These are phyloP conservation scores for Neonectria magnoliae DNA, from an alignment of 2,329 filamentous ascomycete species.

Conservation along the genomic window DNA sequence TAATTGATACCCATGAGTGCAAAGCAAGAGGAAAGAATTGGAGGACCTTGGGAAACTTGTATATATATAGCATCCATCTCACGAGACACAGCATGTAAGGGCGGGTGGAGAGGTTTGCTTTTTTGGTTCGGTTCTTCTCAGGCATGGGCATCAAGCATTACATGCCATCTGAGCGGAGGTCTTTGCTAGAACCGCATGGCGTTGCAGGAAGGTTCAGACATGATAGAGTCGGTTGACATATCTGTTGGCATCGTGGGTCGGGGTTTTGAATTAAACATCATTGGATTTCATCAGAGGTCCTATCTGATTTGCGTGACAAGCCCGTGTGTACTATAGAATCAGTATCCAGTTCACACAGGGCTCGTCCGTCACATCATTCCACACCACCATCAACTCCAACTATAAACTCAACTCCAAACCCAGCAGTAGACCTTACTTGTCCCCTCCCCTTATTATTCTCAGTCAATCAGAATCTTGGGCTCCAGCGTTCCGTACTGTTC, in stretches of 20 bases:
- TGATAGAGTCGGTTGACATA: slow-evolving; percentile 11
- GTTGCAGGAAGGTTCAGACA: slow-evolving; percentile 13
- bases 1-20: slow-evolving; percentile 1
- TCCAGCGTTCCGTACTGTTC: slow-evolving; percentile 85
- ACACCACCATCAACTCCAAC: not conserved
- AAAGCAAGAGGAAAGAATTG: not conserved
- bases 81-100: slow-evolving; percentile 11
- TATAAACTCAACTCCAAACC: not conserved
- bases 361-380: slow-evolving; percentile 1
- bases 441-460: not conserved
- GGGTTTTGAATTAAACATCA: slow-evolving; percentile 7
- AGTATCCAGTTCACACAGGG: not conserved
- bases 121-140: slow-evolving; percentile 2
- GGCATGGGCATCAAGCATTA: not conserved
- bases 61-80: slow-evolving; percentile 21
- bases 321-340: not conserved
- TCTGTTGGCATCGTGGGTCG: slow-evolving; percentile 4
- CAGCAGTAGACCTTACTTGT: not conserved
- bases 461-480: slow-evolving; percentile 86
- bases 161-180: slow-evolving; percentile 1
- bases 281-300: slow-evolving; percentile 16
- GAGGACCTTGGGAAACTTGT: not conserved
- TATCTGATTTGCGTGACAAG: not conserved
- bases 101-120: slow-evolving; percentile 8
- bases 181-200: not conserved